phyloP scores from a whole-genome alignment of 805 yeast species.

The Myxozyma neotropica region DNA sequence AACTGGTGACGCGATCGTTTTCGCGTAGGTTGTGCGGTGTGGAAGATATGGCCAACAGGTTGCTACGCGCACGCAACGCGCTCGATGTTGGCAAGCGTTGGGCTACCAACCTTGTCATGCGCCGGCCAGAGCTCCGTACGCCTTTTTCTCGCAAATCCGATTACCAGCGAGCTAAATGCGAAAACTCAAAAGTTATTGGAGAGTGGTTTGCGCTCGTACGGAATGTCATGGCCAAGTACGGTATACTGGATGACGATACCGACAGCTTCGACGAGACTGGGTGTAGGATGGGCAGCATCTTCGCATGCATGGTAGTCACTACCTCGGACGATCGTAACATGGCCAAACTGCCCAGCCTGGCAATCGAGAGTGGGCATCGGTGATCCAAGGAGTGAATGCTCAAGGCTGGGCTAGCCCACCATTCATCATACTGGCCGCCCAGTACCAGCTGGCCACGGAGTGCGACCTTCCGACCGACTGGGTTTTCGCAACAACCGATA shows the following conservation, averaged over 20 bases:
- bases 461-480: slow-evolving; percentile 5
- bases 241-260: not conserved
- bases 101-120: not conserved
- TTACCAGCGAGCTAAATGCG: not conserved
- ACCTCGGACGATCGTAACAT: not conserved
- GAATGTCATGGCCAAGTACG: not conserved
- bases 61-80: not conserved
- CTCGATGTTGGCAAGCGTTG: not conserved
- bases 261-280: slow-evolving; percentile 13
- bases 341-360: not conserved
- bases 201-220: slow-evolving; percentile 6
- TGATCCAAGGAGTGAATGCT: slow-evolving; percentile 16
- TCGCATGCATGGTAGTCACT: slow-evolving; percentile 2
- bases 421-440: slow-evolving; percentile 7
- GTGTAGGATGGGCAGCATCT: slow-evolving; percentile 6
- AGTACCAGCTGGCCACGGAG: not conserved
- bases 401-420: slow-evolving; percentile 20
- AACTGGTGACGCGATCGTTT: not conserved
- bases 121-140: not conserved
- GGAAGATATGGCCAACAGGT: not conserved
- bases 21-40: not conserved
- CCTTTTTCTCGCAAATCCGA: not conserved
- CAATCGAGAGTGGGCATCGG: slow-evolving; percentile 14
- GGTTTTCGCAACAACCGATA: no score
- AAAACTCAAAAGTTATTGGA: no score